These are phyloP conservation scores for Sanghuangporus baumii DNA, from an alignment of 1,284 basidiomycete species.

Conservation along the genomic window DNA sequence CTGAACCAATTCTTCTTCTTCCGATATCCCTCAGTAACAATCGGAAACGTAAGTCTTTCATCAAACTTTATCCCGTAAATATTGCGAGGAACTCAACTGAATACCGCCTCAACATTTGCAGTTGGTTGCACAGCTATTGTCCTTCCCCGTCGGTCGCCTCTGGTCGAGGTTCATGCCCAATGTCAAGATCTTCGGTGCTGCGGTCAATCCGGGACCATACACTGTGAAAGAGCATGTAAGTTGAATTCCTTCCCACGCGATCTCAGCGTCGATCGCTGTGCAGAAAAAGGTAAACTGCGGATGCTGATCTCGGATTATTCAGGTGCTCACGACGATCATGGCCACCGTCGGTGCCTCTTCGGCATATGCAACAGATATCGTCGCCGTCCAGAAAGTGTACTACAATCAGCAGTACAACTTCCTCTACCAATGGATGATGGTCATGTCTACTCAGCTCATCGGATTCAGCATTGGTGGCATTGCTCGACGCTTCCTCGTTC, in stretches of 20 bases:
- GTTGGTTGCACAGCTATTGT: slow-evolving; percentile 48
- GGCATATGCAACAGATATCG: slow-evolving; percentile 57
- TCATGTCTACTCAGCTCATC: slow-evolving; percentile 34
- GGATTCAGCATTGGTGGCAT: slow-evolving; percentile 36
- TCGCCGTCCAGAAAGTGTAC: slow-evolving; percentile 70
- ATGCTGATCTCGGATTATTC: background rate
- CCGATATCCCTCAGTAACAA: slow-evolving; percentile 43
- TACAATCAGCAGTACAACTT: slow-evolving; percentile 65
- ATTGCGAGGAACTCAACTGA: background rate
- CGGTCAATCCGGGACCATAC: slow-evolving; percentile 70
- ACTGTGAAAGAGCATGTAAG: slow-evolving; percentile 67
- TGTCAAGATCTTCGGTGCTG: slow-evolving; percentile 40
- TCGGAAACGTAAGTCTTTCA: slow-evolving; percentile 31
- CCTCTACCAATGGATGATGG: slow-evolving; percentile 48
- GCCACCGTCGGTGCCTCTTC: slow-evolving; percentile 32
- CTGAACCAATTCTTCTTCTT: slow-evolving; percentile 56
- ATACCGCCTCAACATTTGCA: slow-evolving; percentile 19
- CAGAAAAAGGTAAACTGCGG: slow-evolving; percentile 8
- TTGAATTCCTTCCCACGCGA: background rate
- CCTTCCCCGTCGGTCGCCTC: slow-evolving; percentile 50
- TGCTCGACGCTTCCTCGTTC: slow-evolving; percentile 33
- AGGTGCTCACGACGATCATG: slow-evolving; percentile 19
- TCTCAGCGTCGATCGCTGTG: background rate
- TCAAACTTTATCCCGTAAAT: background rate
- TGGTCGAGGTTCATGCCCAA: slow-evolving; percentile 48